Evolutionary conservation across 345 rosid species (phyloP).

Genomic region (Microthlaspi erraticum): DNA sequence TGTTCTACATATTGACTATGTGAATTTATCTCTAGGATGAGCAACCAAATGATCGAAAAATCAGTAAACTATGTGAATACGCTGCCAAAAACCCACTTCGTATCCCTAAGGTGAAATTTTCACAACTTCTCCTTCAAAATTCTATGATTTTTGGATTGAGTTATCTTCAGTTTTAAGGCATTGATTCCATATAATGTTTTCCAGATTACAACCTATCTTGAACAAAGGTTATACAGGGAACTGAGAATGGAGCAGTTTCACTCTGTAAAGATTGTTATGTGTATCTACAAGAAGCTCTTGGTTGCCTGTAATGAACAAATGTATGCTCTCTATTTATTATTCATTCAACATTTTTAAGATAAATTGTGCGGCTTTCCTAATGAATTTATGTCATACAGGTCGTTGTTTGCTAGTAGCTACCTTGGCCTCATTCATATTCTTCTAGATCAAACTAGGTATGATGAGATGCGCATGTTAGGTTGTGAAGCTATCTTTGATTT

Average conservation of each 20-base stretch:
- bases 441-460: slow-evolving; percentile 64
- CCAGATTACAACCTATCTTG: slow-evolving; percentile 78
- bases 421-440: slow-evolving; percentile 70
- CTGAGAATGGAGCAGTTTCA: slow-evolving; percentile 68
- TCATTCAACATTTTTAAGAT: neutral
- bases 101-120: slow-evolving; percentile 57
- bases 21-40: slow-evolving; percentile 49
- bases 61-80: slow-evolving; percentile 65
- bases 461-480: slow-evolving; percentile 62
- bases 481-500: slow-evolving; percentile 73
- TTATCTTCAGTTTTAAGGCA: neutral
- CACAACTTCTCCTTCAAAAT: neutral
- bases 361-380: neutral
- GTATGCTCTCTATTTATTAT: slow-evolving; percentile 36
- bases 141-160: neutral
- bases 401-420: slow-evolving; percentile 78
- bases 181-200: slow-evolving; percentile 21
- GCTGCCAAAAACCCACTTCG: slow-evolving; percentile 77
- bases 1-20: neutral
- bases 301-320: slow-evolving; percentile 70
- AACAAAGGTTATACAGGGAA: slow-evolving; percentile 82
- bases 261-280: slow-evolving; percentile 61
- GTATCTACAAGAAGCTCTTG: slow-evolving; percentile 70
- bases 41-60: slow-evolving; percentile 51
- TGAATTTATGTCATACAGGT: slow-evolving; percentile 48